Percentiles rank a stretch among this genome's conserved stretches.
phyloP scores from a whole-genome alignment of 2,329 filamentous ascomycete species.

The Cordyceps fumosorosea region DNA sequence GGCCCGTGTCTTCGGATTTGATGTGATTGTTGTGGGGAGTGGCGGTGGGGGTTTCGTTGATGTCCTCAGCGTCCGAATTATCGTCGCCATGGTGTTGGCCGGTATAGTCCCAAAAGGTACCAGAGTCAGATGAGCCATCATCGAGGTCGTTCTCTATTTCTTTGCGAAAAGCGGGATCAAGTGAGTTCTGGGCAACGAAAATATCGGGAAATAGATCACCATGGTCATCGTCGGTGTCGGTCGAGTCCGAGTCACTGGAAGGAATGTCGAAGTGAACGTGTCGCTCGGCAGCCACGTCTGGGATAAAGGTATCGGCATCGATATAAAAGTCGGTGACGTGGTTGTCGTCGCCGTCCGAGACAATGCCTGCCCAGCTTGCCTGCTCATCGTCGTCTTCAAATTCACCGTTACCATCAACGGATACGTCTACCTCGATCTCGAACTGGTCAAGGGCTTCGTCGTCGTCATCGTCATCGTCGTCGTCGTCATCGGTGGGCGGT shows the following conservation, averaged over 20 bases:
- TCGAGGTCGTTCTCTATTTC: conserved; percentile 65
- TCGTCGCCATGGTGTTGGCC: conserved; percentile 34
- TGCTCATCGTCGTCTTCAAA: conserved; percentile 38
- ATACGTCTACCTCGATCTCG: background rate
- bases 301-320: conserved; percentile 34
- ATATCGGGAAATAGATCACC: conserved; percentile 69
- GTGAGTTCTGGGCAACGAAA: conserved; percentile 66
- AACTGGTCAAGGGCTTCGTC: conserved; percentile 24
- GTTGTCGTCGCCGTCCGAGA: conserved; percentile 39
- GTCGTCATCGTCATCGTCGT: conserved; percentile 30
- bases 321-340: conserved; percentile 36
- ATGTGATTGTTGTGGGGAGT: conserved; percentile 31
- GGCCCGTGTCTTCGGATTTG: conserved; percentile 20
- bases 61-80: conserved; percentile 37
- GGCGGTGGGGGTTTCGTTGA: conserved; percentile 35
- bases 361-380: conserved; percentile 51
- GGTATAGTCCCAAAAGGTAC: conserved; percentile 58
- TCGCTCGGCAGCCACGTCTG: conserved; percentile 41
- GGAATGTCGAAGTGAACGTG: conserved; percentile 70
- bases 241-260: conserved; percentile 60
- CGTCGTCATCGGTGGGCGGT: conserved; percentile 34
- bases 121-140: conserved; percentile 49
- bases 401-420: conserved; percentile 27
- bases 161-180: conserved; percentile 65
- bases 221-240: conserved; percentile 55